These are phyloP conservation scores for Backusella westeae DNA, from an alignment of 192 early-diverging fungal species.

Conservation along the genomic window DNA sequence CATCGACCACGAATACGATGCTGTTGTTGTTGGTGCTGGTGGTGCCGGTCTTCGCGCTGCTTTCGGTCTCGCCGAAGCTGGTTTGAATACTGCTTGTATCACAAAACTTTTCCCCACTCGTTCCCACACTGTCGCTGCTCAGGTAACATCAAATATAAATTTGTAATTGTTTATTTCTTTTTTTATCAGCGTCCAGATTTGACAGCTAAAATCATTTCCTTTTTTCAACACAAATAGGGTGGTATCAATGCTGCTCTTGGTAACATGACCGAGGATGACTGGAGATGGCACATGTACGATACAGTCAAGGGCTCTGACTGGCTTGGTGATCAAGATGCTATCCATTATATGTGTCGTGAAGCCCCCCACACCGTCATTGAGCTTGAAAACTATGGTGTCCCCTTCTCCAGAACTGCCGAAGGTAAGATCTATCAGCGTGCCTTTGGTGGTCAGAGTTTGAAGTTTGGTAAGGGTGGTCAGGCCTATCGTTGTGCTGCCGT, in stretches of 20 bases:
- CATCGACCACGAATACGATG: slow-evolving; percentile 98
- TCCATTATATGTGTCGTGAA: slow-evolving; percentile 99
- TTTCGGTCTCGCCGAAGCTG: slow-evolving; percentile 92
- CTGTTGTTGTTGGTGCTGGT: slow-evolving; percentile 97
- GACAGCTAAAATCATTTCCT: not conserved
- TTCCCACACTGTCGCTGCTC: slow-evolving; percentile 98
- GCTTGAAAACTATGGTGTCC: slow-evolving; percentile 97
- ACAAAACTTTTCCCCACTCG: slow-evolving; percentile 98
- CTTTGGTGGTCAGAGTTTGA: slow-evolving; percentile 95
- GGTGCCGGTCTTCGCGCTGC: slow-evolving; percentile 98
- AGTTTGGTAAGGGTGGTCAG: slow-evolving; percentile 97
- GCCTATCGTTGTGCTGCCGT: slow-evolving; percentile 97
- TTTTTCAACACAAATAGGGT: slow-evolving; percentile 49
- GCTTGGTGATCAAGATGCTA: slow-evolving; percentile 99
- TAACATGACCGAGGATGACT: slow-evolving; percentile 99
- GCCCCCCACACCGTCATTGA: slow-evolving; percentile 94
- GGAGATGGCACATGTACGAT: slow-evolving; percentile 99
- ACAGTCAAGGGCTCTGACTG: slow-evolving; percentile 99
- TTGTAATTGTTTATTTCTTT: not conserved
- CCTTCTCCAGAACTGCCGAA: slow-evolving; percentile 96
- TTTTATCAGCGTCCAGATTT: not conserved
- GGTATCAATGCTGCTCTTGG: slow-evolving; percentile 99
- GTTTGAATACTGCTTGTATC: slow-evolving; percentile 97
- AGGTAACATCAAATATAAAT: slow-evolving; percentile 44
- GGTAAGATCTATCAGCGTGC: slow-evolving; percentile 99